Percentiles rank a stretch among this genome's conserved stretches.
Conservation (phyloP, 345 rosid genomes). For the Geranium rotundifolium region DNA sequence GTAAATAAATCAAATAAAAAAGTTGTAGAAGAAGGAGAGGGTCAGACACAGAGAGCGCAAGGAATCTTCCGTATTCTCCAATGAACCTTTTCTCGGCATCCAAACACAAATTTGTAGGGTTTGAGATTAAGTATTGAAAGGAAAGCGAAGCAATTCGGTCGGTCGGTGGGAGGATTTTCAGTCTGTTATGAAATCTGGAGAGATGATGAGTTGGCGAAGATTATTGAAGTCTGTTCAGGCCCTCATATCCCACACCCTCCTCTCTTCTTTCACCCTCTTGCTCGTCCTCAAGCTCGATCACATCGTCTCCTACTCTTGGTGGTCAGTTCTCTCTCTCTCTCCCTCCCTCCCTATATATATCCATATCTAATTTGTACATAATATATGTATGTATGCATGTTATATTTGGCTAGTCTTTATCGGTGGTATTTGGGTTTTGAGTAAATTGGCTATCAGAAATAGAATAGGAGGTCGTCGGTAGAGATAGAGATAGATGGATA, state of each 20-base stretch:
- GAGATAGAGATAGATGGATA: too few species aligned
- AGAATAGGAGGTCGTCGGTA: too few species aligned
- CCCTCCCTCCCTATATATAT: background rate
- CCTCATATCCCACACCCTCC: constrained; percentile 62
- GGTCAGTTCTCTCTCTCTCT: constrained; percentile 33
- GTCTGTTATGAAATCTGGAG: background rate
- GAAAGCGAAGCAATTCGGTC: background rate
- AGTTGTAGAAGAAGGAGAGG: background rate
- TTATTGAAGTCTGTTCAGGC: constrained; percentile 83
- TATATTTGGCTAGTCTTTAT: background rate
- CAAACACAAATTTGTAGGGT: too few species aligned
- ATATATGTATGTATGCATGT: background rate
- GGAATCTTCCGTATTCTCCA: constrained; percentile 6
- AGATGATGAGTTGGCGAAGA: constrained; percentile 73
- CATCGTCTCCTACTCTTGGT: constrained; percentile 57
- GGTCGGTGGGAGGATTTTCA: constrained; percentile 3
- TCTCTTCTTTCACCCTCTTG: constrained; percentile 55
- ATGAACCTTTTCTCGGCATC: background rate
- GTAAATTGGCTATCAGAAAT: too few species aligned
- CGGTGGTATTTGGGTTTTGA: background rate
- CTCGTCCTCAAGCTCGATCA: constrained; percentile 69
- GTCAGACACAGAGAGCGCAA: constrained; percentile 1
- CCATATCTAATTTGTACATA: background rate
- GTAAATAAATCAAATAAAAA: constrained; percentile 10
- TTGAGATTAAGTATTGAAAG: background rate